phyloP scores from a whole-genome alignment of 2,329 filamentous ascomycete species.

The Orbilia brochopaga region DNA sequence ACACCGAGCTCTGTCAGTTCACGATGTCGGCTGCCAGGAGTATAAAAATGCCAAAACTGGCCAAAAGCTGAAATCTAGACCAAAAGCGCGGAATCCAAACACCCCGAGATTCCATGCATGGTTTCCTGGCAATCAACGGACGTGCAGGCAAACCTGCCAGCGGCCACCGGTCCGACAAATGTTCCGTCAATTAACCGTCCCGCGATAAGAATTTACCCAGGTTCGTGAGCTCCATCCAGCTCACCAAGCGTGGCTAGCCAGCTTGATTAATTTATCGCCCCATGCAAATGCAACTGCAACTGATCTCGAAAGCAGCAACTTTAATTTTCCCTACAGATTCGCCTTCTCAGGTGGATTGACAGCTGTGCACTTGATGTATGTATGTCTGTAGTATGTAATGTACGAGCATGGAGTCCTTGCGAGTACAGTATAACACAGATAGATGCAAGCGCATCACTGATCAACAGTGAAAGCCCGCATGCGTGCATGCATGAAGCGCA shows the following conservation, averaged over 20 bases:
- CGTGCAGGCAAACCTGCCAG: not conserved
- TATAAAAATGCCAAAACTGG: not conserved
- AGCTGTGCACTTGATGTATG: not conserved
- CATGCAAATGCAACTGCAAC: not conserved
- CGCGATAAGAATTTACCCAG: not conserved
- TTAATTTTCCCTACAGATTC: not conserved
- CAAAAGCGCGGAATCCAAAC: not conserved
- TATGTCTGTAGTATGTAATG: not conserved
- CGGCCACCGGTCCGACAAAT: constrained; percentile 15
- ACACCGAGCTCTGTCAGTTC: not conserved
- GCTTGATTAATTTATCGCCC: too few species aligned
- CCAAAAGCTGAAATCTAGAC: constrained; percentile 1
- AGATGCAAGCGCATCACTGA: not conserved
- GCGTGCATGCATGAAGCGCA: not conserved
- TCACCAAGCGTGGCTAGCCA: not conserved
- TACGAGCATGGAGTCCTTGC: not conserved
- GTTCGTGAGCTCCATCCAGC: not conserved
- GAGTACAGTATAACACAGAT: not conserved
- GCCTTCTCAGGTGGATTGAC: not conserved
- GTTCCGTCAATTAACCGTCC: constrained; percentile 17
- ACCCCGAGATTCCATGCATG: not conserved
- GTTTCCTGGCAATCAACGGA: not conserved
- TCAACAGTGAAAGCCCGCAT: constrained; percentile 1
- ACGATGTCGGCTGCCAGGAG: not conserved
- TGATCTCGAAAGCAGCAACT: not conserved